Evolutionary conservation across 257 asterid species (phyloP), one percentile per base, ranked within the genome.

Genomic region (Solanum corneliomulleri): DNA sequence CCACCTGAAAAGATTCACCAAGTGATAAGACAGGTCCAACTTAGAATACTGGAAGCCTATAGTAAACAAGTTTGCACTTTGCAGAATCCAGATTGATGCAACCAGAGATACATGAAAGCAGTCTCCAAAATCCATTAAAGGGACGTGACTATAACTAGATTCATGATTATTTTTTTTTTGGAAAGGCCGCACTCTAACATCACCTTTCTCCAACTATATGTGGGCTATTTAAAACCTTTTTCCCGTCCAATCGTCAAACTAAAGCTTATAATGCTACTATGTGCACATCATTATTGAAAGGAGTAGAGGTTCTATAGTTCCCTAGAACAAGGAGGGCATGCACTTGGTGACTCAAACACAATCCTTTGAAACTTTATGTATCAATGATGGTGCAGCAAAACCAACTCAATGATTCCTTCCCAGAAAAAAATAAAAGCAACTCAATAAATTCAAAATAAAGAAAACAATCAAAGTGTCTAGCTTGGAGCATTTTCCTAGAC

Each of bases 1-100:
- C 96, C 49, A 94, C 95, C 99, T 96, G 91, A 12, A 52, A 89
- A 87, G 77, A 56, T 83, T 41, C 75, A 74, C 41, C 15, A 72
- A 74, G 31, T 6, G 29, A 74, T 21, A 21, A 21, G 29, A 47
- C 68, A 29, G 10, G 85, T 80, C 25, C 27, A 29, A 31, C 45
- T 21, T 29, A 29, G 15, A 25, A 27, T 78, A 49, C 25, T 29
- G 62, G 84, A 45, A 78, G 3, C 64, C 37, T 49, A 45, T 3
- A 78, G 42, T 27, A 78, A 45, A 27, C 39, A 78, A 45, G 41
- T 5, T 78, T 78, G 13, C 52, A 74, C 82, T 74, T 37, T 1
- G 31, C 31, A 39, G 15, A 39, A 74, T 74, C 82, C 52, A 37
- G 20, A 39, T 74, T 74, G 82, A 74, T 39, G 52, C 52, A 11